Conservation (phyloP, 768 basidiomycete species). For the Hygrophoropsis aurantiaca region DNA sequence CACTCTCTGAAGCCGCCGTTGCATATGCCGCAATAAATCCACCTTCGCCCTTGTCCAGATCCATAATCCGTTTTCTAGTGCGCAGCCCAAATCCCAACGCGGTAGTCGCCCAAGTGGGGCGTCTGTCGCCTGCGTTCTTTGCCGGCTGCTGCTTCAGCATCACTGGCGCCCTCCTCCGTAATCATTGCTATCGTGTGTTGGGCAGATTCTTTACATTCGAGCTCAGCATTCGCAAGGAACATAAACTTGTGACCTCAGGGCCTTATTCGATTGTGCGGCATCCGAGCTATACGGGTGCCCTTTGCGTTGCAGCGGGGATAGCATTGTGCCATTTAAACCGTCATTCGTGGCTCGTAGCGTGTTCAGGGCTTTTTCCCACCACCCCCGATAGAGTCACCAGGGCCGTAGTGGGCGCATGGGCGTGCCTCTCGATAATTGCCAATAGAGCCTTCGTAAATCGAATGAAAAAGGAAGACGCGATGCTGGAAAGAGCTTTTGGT, state of each 20-base stretch:
- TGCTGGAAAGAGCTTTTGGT: constrained; percentile 26
- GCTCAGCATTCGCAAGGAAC: constrained; percentile 39
- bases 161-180: constrained; percentile 6
- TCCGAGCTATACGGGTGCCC: constrained; percentile 41
- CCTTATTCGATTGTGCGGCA: constrained; percentile 47
- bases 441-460: constrained; percentile 2
- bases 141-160: neutral
- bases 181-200: constrained; percentile 28
- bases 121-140: neutral
- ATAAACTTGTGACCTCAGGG: constrained; percentile 41
- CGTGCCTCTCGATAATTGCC: rapidly evolving
- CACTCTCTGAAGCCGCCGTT: constrained; percentile 7
- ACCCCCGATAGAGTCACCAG: constrained; percentile 3
- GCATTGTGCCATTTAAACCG: neutral
- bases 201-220: constrained; percentile 46
- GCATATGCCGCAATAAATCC: constrained; percentile 1
- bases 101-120: neutral
- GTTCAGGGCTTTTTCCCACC: constrained; percentile 2
- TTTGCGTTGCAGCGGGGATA: neutral
- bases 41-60: constrained; percentile 2
- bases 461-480: constrained; percentile 26
- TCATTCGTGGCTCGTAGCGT: constrained; percentile 1
- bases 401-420: constrained; percentile 2
- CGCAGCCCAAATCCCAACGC: neutral
- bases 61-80: constrained; percentile 1